These are phyloP conservation scores for Plasmodium coatneyi DNA, from an alignment of 169 alveolate species.

Conservation along the genomic window DNA sequence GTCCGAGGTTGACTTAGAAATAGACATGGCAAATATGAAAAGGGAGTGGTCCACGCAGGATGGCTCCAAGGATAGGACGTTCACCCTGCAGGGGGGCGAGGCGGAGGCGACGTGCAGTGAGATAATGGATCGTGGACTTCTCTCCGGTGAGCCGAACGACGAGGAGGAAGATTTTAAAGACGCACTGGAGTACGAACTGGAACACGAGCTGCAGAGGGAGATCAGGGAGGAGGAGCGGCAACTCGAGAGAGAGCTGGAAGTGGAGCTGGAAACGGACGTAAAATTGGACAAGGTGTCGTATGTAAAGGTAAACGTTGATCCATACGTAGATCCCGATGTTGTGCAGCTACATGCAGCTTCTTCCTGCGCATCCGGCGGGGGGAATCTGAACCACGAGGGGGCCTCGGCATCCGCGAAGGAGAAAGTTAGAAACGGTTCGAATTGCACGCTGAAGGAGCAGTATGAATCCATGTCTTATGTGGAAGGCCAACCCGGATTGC, in stretches of 20 bases:
- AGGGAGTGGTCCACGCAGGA: background rate
- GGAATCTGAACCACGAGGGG: background rate
- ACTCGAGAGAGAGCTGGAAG: conserved; percentile 22
- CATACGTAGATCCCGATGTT: background rate
- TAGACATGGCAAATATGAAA: background rate
- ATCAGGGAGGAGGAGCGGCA: conserved; percentile 17
- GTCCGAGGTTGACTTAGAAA: background rate
- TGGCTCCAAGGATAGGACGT: background rate
- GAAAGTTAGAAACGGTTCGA: background rate
- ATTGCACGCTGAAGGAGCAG: background rate
- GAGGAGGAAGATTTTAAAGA: conserved; percentile 19
- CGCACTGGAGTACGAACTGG: conserved; percentile 3
- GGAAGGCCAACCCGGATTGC: background rate
- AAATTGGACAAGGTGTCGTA: background rate
- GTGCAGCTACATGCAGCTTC: background rate
- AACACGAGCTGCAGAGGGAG: conserved; percentile 10
- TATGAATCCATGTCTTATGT: background rate
- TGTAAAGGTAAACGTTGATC: background rate
- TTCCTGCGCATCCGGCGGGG: background rate
- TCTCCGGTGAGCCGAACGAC: background rate
- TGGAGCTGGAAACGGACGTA: background rate
- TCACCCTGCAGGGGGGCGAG: background rate
- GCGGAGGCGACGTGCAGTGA: background rate
- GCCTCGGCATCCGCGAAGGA: background rate
- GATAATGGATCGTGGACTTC: background rate